Conservation (phyloP, 2,329 filamentous ascomycete species). For the Ophiostoma sp. region DNA sequence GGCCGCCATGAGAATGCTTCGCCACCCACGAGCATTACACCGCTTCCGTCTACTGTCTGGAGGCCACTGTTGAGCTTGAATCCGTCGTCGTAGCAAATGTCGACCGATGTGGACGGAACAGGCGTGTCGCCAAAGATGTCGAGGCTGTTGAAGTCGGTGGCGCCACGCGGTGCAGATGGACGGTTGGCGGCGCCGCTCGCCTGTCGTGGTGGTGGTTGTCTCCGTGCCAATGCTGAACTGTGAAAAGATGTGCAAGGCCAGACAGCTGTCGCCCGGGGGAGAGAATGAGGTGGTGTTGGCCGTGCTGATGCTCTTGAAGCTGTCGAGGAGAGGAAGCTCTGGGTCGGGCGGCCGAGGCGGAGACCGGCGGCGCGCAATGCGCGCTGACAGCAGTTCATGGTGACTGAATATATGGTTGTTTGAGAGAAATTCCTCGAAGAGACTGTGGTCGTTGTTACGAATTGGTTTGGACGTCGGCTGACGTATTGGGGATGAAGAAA, state of each 20-base stretch:
- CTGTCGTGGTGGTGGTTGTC: not conserved
- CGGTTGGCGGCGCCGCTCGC: slow-evolving; percentile 7
- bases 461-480: not conserved
- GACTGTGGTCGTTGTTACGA: not conserved
- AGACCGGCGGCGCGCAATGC: not conserved
- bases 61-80: slow-evolving; percentile 85
- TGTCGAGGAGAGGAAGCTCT: not conserved
- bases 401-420: not conserved
- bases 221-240: not conserved
- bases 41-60: slow-evolving; percentile 57
- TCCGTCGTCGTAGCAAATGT: slow-evolving; percentile 77
- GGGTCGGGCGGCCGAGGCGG: not conserved
- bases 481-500: slow-evolving; percentile 3
- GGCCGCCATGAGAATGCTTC: slow-evolving; percentile 89
- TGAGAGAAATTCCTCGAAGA: not conserved
- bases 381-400: slow-evolving; percentile 4
- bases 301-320: not conserved
- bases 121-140: slow-evolving; percentile 78
- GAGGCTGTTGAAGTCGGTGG: slow-evolving; percentile 68
- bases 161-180: slow-evolving; percentile 39
- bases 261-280: not conserved
- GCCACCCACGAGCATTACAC: slow-evolving; percentile 73
- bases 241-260: slow-evolving; percentile 13
- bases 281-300: not conserved
- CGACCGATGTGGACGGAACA: slow-evolving; percentile 76